Percentiles rank a stretch among this genome's conserved stretches.
phyloP scores from a whole-genome alignment of 169 alveolate species.

The Cryptosporidium meleagridis region DNA sequence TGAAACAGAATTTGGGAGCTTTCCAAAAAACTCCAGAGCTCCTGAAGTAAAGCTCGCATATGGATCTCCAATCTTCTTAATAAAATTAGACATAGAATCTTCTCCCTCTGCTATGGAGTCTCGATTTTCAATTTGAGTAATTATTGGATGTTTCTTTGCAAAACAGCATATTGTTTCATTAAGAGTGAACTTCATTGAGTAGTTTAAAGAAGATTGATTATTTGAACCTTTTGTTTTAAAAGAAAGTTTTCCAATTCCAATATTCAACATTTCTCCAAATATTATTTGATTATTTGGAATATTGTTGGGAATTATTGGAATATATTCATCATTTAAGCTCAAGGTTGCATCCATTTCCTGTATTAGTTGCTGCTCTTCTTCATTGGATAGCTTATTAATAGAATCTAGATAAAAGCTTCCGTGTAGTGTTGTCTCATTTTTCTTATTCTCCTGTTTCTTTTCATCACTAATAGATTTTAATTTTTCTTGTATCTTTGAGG shows the following conservation, averaged over 20 bases:
- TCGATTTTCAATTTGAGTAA: conserved; percentile 4
- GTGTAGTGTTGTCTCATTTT: neutral
- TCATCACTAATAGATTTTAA: neutral
- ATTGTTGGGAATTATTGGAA: neutral
- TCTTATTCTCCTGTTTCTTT: neutral
- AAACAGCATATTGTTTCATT: conserved; percentile 29
- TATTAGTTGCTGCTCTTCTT: neutral
- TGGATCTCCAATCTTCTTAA: conserved; percentile 8
- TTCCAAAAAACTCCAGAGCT: conserved; percentile 17
- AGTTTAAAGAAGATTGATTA: neutral
- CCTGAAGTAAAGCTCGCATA: conserved; percentile 44
- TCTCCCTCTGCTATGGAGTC: neutral
- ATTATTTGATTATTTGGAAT: neutral
- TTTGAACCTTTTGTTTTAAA: neutral
- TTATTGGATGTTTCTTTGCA: conserved; percentile 44
- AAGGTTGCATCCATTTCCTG: neutral
- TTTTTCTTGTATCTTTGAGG: neutral
- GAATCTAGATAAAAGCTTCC: conserved; percentile 33
- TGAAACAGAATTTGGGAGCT: conserved; percentile 33
- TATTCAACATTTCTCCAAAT: neutral
- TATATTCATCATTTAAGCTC: conserved; percentile 3
- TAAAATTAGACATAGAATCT: conserved; percentile 1
- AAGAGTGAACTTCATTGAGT: conserved; percentile 28
- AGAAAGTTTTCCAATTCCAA: conserved; percentile 30
- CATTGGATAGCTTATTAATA: conserved; percentile 4